Conservation (phyloP, 2,329 filamentous ascomycete genomes). For the Penicillium sp. region DNA sequence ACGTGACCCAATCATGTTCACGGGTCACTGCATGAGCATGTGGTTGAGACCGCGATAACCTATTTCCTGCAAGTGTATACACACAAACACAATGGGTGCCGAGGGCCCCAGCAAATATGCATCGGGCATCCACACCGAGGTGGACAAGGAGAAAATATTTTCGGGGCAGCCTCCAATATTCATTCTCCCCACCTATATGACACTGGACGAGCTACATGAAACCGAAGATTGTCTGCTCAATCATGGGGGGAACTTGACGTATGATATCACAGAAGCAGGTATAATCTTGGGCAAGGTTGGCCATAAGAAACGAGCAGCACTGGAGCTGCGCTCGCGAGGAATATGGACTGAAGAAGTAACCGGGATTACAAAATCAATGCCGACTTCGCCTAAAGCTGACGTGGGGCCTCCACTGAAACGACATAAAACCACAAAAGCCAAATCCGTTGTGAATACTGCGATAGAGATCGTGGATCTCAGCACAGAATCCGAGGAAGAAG, state of each 20-base stretch:
- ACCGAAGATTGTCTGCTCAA: slow-evolving; percentile 63
- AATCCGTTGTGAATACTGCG: background rate
- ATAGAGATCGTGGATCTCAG: slow-evolving; percentile 29
- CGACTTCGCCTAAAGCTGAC: background rate
- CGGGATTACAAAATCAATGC: background rate
- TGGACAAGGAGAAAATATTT: background rate
- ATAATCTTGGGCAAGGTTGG: slow-evolving; percentile 73
- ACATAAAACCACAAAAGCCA: slow-evolving; percentile 10
- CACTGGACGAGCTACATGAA: slow-evolving; percentile 60
- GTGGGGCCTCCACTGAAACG: slow-evolving; percentile 29
- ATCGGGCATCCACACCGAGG: background rate
- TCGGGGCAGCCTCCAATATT: slow-evolving; percentile 63
- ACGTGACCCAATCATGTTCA: background rate
- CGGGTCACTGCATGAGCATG: background rate
- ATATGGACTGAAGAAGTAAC: slow-evolving; percentile 51
- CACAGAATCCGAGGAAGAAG: slow-evolving; percentile 33
- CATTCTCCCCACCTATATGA: slow-evolving; percentile 69
- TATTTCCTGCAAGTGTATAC: background rate
- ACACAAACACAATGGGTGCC: background rate
- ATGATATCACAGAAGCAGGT: slow-evolving; percentile 68
- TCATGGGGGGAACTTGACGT: slow-evolving; percentile 61
- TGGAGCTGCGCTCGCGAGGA: slow-evolving; percentile 72
- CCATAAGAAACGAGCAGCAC: slow-evolving; percentile 67
- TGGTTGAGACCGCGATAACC: background rate
- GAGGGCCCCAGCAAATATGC: background rate